Evolutionary conservation across 2,329 filamentous ascomycete genomes (phyloP).

Genomic region (Botryotinia narcissicola): DNA sequence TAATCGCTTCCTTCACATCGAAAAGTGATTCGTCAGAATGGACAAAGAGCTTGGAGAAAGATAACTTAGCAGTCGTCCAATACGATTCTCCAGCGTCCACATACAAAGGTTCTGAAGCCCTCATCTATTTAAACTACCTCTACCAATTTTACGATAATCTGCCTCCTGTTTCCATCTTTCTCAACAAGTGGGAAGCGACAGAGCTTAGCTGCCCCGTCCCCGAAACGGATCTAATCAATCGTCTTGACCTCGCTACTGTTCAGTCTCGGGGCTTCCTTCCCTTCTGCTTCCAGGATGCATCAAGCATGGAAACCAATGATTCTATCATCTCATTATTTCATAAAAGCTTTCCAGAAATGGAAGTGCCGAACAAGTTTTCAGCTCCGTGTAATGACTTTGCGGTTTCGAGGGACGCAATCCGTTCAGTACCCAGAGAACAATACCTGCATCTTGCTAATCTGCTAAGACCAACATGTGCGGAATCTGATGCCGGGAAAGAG

Average conservation of each 20-base stretch:
- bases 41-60: background rate
- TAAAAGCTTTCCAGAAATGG: background rate
- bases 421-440: background rate
- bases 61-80: background rate
- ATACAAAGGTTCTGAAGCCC: background rate
- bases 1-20: background rate
- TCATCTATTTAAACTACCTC: constrained; percentile 4
- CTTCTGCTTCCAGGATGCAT: constrained; percentile 11
- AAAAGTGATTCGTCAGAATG: background rate
- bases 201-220: background rate
- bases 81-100: background rate
- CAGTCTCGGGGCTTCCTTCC: background rate
- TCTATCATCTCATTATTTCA: background rate
- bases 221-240: background rate
- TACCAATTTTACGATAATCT: background rate
- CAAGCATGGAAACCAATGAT: background rate
- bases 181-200: background rate
- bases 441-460: background rate
- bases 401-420: background rate
- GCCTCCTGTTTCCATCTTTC: background rate
- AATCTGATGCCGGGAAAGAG: background rate
- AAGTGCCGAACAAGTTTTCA: background rate
- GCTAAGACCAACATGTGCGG: background rate
- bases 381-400: background rate
- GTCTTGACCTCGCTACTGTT: background rate